Percentiles rank a stretch among this genome's conserved stretches.
Conservation (phyloP, 345 rosid species). For the Zanthoxylum bungeanum region DNA sequence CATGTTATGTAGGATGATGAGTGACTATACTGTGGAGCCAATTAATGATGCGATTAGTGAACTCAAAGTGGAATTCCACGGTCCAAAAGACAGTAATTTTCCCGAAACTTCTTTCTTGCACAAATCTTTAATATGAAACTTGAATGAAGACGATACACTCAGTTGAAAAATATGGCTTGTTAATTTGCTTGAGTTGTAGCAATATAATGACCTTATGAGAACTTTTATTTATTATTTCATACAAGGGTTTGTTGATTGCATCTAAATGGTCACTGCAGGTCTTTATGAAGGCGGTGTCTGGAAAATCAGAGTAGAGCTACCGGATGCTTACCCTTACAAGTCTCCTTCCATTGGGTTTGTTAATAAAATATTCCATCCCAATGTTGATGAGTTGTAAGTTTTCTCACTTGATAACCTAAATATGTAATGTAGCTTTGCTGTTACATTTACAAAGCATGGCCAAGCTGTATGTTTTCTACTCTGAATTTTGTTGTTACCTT, state of each 20-base stretch:
- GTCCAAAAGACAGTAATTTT: constrained; percentile 52
- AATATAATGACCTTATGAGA: not conserved
- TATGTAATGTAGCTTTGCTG: too few relatives aligned
- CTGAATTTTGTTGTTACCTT: not conserved
- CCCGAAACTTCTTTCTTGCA: not conserved
- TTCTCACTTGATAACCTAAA: not conserved
- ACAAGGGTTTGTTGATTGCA: not conserved
- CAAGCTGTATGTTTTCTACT: not conserved
- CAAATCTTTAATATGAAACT: not conserved
- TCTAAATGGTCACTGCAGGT: constrained; percentile 19
- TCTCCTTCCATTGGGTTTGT: constrained; percentile 40
- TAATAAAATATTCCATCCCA: constrained; percentile 38
- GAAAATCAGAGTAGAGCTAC: constrained; percentile 38
- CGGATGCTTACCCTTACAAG: constrained; percentile 39
- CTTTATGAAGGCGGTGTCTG: constrained; percentile 37
- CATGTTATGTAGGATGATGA: constrained; percentile 42
- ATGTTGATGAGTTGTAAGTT: constrained; percentile 41
- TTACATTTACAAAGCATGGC: not conserved
- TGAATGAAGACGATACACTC: not conserved
- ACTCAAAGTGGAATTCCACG: constrained; percentile 52
- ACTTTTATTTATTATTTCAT: not conserved
- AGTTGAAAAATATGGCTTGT: not conserved
- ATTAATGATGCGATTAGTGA: constrained; percentile 54
- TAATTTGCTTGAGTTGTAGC: not conserved
- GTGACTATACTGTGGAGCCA: constrained; percentile 51